A percentile compares a stretch with the other conserved stretches of the same genome.
Conservation (phyloP, 495 filamentous ascomycete genomes). For the Hypomontagnella monticulosa region DNA sequence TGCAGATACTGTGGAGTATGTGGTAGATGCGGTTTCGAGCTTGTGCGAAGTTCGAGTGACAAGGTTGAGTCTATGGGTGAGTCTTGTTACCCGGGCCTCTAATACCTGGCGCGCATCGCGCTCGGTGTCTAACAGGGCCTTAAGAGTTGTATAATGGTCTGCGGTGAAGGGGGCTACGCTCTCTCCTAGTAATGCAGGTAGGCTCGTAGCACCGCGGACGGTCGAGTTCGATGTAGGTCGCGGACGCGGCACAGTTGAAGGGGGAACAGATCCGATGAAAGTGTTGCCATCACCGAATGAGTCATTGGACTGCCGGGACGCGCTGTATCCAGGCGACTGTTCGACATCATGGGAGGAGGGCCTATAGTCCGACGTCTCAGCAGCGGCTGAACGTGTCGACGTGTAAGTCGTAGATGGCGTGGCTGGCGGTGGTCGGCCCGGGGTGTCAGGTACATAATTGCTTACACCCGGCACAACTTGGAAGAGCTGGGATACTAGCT, state of each 20-base stretch:
- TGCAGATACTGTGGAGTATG: conserved; percentile 44
- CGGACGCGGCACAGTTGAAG: conserved; percentile 44
- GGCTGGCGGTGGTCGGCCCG: conserved; percentile 30
- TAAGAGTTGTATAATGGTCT: conserved; percentile 51
- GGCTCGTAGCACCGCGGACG: conserved; percentile 53
- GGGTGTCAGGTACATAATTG: conserved; percentile 39
- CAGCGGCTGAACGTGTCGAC: conserved; percentile 33
- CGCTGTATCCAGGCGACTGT: conserved; percentile 42
- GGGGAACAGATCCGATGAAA: conserved; percentile 50
- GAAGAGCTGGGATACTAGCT: conserved; percentile 54
- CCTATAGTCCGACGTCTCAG: conserved; percentile 36
- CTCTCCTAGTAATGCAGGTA: conserved; percentile 53
- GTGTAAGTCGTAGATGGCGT: conserved; percentile 43
- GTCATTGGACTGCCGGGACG: conserved; percentile 50
- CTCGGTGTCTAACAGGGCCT: conserved; percentile 59
- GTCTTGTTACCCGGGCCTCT: conserved; percentile 60
- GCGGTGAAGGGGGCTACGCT: conserved; percentile 33
- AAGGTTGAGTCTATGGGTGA: conserved; percentile 56
- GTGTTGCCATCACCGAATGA: conserved; percentile 55
- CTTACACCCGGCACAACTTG: conserved; percentile 52
- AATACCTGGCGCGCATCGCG: conserved; percentile 59
- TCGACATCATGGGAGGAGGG: conserved; percentile 34
- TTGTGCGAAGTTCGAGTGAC: conserved; percentile 48
- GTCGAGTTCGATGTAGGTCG: conserved; percentile 54
- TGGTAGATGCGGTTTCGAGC: conserved; percentile 33